Base-by-base conservation (phyloP, 1,284 basidiomycete genomes). In the Pyrrhoderma noxium region DNA sequence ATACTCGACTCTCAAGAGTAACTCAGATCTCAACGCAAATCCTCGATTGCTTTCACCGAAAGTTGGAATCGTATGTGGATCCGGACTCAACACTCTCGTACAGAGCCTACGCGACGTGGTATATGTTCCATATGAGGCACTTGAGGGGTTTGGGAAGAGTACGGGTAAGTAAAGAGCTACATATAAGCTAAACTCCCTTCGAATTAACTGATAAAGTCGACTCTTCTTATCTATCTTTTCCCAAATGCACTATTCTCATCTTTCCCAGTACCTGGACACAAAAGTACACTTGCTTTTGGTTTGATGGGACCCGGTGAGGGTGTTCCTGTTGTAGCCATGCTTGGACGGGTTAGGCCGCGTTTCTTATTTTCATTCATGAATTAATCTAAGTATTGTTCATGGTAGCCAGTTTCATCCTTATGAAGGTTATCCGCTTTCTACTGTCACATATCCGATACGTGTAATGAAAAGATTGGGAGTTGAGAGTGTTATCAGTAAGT, bases 291-390 rank as follows among this genome's bases (percentile, higher is more conserved):
- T 16, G 89, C 86, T 0, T 91, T 93, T 66, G 89, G 89, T 3
- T 66, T 82, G 36, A 69, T 91, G 57, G 82, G 86, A 1, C 64
- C 67, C 27, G 74, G 69, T 11, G 71, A 65, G 40, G 70, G 73
- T 13, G 73, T 85, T 0, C 85, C 89, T 0, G 87, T 88, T 2
- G 86, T 92, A 1, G 88, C 82, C 1, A 91, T 91, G 84, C 79
- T 92, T 19, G 89, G 89, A 57, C 74, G 89, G 59, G 87, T 89
- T 61, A 52, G 76, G 16, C 5, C 19, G n/a, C 13, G 13, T 19
- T 18, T 49, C 3, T 22, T 4, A 19, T n/a, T 18, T 5, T n/a
- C 14, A 40, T 18, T 16, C 16, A 8, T 40, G n/a, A 40, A 18
- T 14, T 40, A 14, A 40, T 22, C 5, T n/a, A 40, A 40, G 5